phyloP scores from a whole-genome alignment of 768 basidiomycete species.

The Favolaschia claudopus region DNA sequence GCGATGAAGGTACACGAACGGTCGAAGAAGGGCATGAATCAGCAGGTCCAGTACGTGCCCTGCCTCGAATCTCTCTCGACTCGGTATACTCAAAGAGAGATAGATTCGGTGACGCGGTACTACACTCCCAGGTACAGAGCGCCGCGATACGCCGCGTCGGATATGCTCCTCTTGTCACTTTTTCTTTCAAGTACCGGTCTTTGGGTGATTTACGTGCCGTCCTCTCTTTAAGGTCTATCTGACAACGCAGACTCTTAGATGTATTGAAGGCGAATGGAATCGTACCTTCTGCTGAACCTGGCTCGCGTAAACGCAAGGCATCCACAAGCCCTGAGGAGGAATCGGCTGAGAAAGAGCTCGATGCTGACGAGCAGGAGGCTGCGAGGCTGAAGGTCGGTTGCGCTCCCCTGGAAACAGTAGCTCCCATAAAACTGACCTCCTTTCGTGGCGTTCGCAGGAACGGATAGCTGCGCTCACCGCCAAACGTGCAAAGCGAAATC shows the following conservation, averaged over 20 bases:
- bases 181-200: slow-evolving; percentile 24
- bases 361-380: slow-evolving; percentile 4
- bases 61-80: neutral
- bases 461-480: neutral
- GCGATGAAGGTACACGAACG: slow-evolving; percentile 18
- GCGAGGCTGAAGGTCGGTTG: slow-evolving; percentile 8
- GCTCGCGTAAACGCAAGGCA: slow-evolving; percentile 16
- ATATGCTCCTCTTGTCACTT: slow-evolving; percentile 5
- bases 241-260: too few relatives aligned
- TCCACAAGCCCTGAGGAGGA: slow-evolving; percentile 9
- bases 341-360: neutral
- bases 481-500: slow-evolving; percentile 4
- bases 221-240: neutral
- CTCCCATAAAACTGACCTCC: neutral
- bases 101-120: slow-evolving; percentile 18
- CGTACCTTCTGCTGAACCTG: neutral
- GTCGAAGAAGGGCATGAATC: slow-evolving; percentile 22
- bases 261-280: slow-evolving; percentile 16
- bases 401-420: too few relatives aligned
- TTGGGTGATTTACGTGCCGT: neutral
- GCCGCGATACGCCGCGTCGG: slow-evolving; percentile 17
- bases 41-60: slow-evolving; percentile 17
- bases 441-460: neutral
- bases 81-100: neutral
- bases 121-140: slow-evolving; percentile 12